Percentiles rank a stretch among this genome's conserved stretches.
Conservation (phyloP, 2,329 filamentous ascomycete species). For the Trichoderma arundinaceum region DNA sequence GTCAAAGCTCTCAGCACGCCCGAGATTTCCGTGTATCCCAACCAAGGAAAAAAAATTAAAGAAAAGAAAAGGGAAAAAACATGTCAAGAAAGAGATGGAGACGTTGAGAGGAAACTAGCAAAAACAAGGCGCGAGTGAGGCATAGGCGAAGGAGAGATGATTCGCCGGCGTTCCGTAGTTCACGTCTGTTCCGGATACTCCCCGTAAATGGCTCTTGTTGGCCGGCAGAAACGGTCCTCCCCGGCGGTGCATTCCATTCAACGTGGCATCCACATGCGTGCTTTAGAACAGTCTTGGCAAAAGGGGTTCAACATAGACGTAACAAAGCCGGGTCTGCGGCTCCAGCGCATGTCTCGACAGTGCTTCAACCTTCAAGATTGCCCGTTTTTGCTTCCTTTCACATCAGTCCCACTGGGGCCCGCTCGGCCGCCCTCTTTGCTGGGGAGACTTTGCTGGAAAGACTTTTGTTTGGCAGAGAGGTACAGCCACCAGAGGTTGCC, state of each 20-base stretch:
- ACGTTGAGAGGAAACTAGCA: background rate
- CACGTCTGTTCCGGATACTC: background rate
- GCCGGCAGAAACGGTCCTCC: background rate
- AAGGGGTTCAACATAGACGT: constrained; percentile 11
- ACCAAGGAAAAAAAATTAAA: background rate
- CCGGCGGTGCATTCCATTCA: background rate
- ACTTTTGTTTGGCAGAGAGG: background rate
- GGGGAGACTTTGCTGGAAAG: background rate
- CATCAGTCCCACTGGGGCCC: constrained; percentile 7
- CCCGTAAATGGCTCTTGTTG: background rate
- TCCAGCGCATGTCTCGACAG: constrained; percentile 24
- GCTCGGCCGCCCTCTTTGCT: background rate
- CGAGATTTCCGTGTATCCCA: constrained; percentile 2
- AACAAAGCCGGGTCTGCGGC: background rate
- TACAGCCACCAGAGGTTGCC: background rate
- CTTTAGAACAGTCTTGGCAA: constrained; percentile 20
- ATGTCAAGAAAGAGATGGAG: background rate
- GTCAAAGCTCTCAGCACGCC: constrained; percentile 3
- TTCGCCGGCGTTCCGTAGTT: constrained; percentile 4
- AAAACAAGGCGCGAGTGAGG: background rate
- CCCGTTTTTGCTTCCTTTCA: background rate
- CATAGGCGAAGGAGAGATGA: background rate
- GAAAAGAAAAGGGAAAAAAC: background rate
- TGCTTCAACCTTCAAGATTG: constrained; percentile 1
- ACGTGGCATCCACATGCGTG: constrained; percentile 13